These are phyloP conservation scores for Pseudogymnoascus sp. DNA, from an alignment of 2,329 filamentous ascomycete species.

Conservation along the genomic window DNA sequence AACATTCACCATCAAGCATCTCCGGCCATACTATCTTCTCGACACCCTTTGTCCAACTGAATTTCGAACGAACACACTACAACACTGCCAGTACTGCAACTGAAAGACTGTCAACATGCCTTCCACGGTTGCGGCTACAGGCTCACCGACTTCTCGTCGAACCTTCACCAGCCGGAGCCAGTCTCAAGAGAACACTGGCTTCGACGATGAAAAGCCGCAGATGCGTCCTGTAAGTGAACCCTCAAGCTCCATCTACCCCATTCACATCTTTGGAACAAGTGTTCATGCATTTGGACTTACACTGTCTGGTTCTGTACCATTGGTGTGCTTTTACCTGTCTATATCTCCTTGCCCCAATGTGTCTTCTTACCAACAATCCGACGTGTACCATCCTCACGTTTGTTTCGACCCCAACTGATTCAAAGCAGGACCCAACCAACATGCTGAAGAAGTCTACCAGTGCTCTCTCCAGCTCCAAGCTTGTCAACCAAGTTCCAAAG, in stretches of 20 bases:
- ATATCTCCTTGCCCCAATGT: neutral
- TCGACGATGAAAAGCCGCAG: conserved; percentile 19
- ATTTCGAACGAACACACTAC: neutral
- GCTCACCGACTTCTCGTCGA: conserved; percentile 37
- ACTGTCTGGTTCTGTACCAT: neutral
- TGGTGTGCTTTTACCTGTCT: neutral
- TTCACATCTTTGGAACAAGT: neutral
- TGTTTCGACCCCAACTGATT: conserved; percentile 20
- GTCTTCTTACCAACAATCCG: neutral
- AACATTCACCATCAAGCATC: conserved; percentile 17
- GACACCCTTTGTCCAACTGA: conserved; percentile 24
- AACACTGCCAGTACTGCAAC: neutral
- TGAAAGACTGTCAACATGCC: conserved; percentile 32
- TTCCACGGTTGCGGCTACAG: conserved; percentile 31
- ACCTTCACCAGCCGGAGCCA: conserved; percentile 29
- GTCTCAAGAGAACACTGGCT: conserved; percentile 31
- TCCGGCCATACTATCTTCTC: conserved; percentile 23
- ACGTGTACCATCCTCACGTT: neutral
- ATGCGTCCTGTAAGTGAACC: conserved; percentile 29
- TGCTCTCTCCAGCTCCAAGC: conserved; percentile 45
- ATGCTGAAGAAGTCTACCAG: conserved; percentile 32
- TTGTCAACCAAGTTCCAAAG: conserved; percentile 50
- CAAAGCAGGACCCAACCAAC: conserved; percentile 10
- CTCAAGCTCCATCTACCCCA: conserved; percentile 7
- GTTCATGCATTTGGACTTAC: neutral